Evolutionary conservation across 164 flowering plant genomes (phyloP), one percentile per base, ranked within the genome.

Genomic region (Euptelea pleiosperma): DNA sequence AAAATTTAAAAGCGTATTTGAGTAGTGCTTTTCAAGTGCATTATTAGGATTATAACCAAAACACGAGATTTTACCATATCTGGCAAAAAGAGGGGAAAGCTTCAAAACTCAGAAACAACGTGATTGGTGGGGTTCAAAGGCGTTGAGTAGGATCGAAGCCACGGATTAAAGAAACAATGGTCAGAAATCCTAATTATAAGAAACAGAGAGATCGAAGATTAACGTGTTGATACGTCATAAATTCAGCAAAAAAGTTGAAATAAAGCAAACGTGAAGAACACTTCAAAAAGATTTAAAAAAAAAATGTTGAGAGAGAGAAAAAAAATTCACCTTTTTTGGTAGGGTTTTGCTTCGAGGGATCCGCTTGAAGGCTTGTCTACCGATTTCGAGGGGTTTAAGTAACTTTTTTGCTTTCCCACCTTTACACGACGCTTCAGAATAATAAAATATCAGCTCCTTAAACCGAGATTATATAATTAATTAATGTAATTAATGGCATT

Each of bases 101-200:
- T 61, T 61, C 29, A 22, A 41, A 30, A 52, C 3, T 9, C 63
- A 37, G 48, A 52, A 60, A 50, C 16, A 2, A 31, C 40, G 56
- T 50, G 49, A 37, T 2, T 40, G 57, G 42, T 51, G 64, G 51
- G 49, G 36, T 14, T 33, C 24, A 10, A 25, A 10, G 18, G 55
- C 46, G 15, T 61, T 29, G 64, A 51, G 64, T 61, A 14, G 42
- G 40, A 8, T 51, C 14, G 19, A 61, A 61, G 57, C 57, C 30
- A 51, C 31, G 39, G 21, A 30, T 42, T 33, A 24, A 49, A 28
- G 28, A 39, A 37, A 39, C 64, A 22, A 24, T 12, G 9, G 9
- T 37, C 21, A 8, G 18, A n/a, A 42, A 42, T 42, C 45, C 45
- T 42, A 22, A 42, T 42, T 22, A n/a, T 19, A 33, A 33, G 1